Evolutionary conservation across 441 rosid species (phyloP).

Genomic region (Brassica balearica): DNA sequence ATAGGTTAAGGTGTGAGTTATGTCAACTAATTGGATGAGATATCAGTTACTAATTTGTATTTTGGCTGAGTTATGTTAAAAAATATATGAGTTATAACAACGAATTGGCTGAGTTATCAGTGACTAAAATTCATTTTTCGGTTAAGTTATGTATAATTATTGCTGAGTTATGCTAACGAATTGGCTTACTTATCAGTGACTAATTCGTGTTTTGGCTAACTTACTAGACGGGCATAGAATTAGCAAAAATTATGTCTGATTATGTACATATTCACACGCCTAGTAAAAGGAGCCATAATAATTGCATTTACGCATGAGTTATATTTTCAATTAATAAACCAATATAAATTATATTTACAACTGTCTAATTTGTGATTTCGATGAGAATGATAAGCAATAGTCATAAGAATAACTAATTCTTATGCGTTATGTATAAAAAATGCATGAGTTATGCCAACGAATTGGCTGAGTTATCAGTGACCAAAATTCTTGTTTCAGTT

Average conservation of each 20-base stretch:
- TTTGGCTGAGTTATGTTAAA: background rate
- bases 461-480: background rate
- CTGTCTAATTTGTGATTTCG: background rate
- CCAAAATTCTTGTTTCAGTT: background rate
- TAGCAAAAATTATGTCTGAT: too few species aligned
- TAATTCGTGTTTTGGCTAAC: too few species aligned
- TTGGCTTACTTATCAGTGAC: too few species aligned
- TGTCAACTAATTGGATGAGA: background rate
- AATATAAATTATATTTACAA: too few species aligned
- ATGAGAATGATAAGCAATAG: background rate
- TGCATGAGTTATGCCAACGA: background rate
- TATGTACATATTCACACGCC: background rate
- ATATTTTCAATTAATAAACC: background rate
- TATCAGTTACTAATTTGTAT: background rate
- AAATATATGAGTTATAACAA: background rate
- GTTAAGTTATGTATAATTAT: background rate
- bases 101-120: background rate
- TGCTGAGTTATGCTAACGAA: background rate
- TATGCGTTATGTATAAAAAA: background rate
- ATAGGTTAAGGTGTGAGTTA: background rate
- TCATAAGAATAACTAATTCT: background rate
- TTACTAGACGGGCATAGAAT: too few species aligned
- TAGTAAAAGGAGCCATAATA: background rate
- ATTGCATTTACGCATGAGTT: background rate
- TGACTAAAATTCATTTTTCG: too few species aligned